A percentile compares a stretch with the other conserved stretches of the same genome.
These are phyloP conservation scores for Biscutella laevigata DNA, from an alignment of 441 rosid genomes.

Conservation along the genomic window DNA sequence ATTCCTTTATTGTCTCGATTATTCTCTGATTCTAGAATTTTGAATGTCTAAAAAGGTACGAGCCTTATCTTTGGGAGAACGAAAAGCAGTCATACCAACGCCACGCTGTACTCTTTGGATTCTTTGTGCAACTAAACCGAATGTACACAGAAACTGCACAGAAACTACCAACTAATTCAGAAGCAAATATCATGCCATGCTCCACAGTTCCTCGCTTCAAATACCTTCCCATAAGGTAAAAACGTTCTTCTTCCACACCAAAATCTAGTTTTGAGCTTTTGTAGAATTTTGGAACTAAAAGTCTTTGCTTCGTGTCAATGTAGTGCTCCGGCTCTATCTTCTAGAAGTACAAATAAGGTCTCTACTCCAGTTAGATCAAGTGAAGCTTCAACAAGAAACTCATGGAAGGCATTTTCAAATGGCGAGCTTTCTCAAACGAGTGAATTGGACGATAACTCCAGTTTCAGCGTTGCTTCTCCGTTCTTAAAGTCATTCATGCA, in stretches of 20 bases:
- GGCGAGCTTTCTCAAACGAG: conserved; percentile 55
- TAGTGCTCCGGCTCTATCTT: conserved; percentile 81
- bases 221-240: conserved; percentile 88
- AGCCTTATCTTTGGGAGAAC: conserved; percentile 92
- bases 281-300: not conserved
- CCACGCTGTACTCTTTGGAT: conserved; percentile 96
- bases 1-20: not conserved
- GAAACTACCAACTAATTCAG: conserved; percentile 82
- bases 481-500: conserved; percentile 92
- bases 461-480: conserved; percentile 79
- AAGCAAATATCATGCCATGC: conserved; percentile 90
- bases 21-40: conserved; percentile 22
- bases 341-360: conserved; percentile 53
- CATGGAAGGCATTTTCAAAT: conserved; percentile 56
- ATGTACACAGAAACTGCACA: conserved; percentile 76
- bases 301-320: conserved; percentile 12
- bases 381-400: conserved; percentile 46
- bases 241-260: not conserved
- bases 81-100: conserved; percentile 80
- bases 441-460: conserved; percentile 54
- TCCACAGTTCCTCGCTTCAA: conserved; percentile 90
- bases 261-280: not conserved
- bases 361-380: conserved; percentile 40
- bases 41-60: conserved; percentile 45
- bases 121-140: conserved; percentile 92